Base-by-base conservation (phyloP, 2,329 filamentous ascomycete species). In the Nothophaeocryptopus gaeumannii region DNA sequence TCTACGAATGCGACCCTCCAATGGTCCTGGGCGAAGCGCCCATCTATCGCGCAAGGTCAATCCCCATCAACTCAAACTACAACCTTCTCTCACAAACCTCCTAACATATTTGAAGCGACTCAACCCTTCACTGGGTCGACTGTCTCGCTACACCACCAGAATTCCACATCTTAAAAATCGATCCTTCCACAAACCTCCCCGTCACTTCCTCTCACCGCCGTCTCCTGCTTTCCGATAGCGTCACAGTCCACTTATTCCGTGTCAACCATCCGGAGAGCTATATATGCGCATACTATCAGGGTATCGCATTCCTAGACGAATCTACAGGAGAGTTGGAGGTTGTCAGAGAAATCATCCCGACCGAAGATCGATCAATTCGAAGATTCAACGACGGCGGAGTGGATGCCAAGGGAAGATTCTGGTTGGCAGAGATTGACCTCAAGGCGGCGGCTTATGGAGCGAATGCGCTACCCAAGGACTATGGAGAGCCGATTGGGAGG, bases 261-360 rank as follows among this genome's bases (percentile, higher is more conserved):
- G 16, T 16, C 30, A 12, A 26, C 20, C 44, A 39, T 10, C 44
- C 44, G 3, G 36, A 29, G 5, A 39, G 35, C 3, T 47, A 47
- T 37, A 47, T 47, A 12, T 47, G 44, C n/a, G 44, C 44, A 4
- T 47, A 47, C 5, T 47, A 47, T 29, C 44, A 47, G 39, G 44
- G 44, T 10, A 35, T 47, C 36, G 44, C 44, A 39, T 47, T 40
- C 8, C 14, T 47, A 8, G 44, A 47, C 29, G 36, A 47, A 16
- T 13, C 39, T 8, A 47, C 44, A 5, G 44, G 35, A 13, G 8
- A 16, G n/a, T 9, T 47, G 5, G 44, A 47, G 2, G 29, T 47
- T n/a, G 36, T 47, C 2, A 47, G 39, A 5, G 44, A 47, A 13
- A 47, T 47, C 14, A 47, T 47, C 15, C 44, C 44, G 11, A 34